phyloP scores from a whole-genome alignment of 495 filamentous ascomycete species.

The Rusavskia elegans region DNA sequence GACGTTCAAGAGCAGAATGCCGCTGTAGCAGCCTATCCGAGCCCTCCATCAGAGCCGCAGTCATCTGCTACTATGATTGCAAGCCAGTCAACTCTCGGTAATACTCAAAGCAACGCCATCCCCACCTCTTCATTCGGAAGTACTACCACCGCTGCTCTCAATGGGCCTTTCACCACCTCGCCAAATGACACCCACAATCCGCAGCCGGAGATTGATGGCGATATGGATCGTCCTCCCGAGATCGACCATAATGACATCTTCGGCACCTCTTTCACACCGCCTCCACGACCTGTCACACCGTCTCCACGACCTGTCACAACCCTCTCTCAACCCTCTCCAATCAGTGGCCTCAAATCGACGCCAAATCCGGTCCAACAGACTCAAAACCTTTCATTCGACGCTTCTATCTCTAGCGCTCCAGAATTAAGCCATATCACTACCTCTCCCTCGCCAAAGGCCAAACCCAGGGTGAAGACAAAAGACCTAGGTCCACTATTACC shows the following conservation, averaged over 20 bases:
- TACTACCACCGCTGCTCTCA: neutral
- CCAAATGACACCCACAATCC: neutral
- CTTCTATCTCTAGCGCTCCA: neutral
- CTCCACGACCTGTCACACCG: neutral
- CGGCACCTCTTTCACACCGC: constrained; percentile 3
- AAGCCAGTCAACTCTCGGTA: constrained; percentile 1
- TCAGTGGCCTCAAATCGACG: neutral
- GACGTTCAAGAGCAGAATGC: constrained; percentile 65
- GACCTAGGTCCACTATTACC: constrained; percentile 57
- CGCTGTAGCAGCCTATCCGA: constrained; percentile 29
- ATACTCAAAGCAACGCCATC: neutral
- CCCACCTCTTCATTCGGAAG: neutral
- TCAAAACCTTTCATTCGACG: neutral
- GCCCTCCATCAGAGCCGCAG: constrained; percentile 19
- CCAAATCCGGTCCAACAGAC: neutral
- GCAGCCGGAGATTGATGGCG: neutral
- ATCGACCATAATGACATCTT: constrained; percentile 6
- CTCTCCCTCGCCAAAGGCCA: neutral
- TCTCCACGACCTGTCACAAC: neutral
- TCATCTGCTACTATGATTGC: neutral
- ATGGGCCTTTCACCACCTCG: neutral
- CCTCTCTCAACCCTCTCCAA: neutral
- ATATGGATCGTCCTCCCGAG: constrained; percentile 4
- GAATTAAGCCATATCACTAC: neutral
- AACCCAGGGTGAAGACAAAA: neutral